Base-by-base conservation (phyloP, 2,329 filamentous ascomycete genomes). In the Shiraia sp. region DNA sequence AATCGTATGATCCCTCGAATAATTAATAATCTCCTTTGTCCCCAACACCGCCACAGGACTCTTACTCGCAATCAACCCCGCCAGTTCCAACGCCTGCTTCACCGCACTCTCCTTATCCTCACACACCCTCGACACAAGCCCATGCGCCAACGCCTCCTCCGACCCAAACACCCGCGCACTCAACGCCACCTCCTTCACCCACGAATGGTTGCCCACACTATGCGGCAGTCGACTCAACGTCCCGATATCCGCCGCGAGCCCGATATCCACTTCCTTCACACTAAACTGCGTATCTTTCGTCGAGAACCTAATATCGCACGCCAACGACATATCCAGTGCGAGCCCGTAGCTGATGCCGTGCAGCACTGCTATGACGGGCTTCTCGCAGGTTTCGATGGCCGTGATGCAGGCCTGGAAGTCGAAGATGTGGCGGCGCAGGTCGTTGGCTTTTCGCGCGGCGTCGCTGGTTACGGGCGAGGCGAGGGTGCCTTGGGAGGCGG, bases 11-110 rank as follows among this genome's bases (percentile, higher is more conserved):
- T 95, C 91, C 57, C 88, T 79, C 24, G 85, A 87, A 63, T 86
- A 89, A 69, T 93, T 90, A 63, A 96, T 65, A 49, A 95, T 71
- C 72, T 93, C 87, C 75, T 96, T 96, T 7, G 90, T 95, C 5
- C 88, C 86, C 73, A 90, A 82, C 51, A 92, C 87, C 1, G 90
- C 90, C 15, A 97, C 84, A 0, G 92, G 92, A 61, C 88, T 93
- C 79, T 96, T 96, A 13, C 68, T 74, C 19, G 88, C 87, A 44
- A 96, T 80, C 59, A 83, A 57, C 9, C 62, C 70, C 1, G 86
- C 89, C 59, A 88, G 62, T 49, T 81, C 75, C 46, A 91, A 33
- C 0, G 79, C 90, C 46, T 50, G 35, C 6, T 25, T 13, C 10
- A 95, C 65, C 2, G 86, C 80, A 30, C 77, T 79, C 13, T 75